Conservation (phyloP, 169 alveolate genomes). For the Plasmodium malariae region DNA sequence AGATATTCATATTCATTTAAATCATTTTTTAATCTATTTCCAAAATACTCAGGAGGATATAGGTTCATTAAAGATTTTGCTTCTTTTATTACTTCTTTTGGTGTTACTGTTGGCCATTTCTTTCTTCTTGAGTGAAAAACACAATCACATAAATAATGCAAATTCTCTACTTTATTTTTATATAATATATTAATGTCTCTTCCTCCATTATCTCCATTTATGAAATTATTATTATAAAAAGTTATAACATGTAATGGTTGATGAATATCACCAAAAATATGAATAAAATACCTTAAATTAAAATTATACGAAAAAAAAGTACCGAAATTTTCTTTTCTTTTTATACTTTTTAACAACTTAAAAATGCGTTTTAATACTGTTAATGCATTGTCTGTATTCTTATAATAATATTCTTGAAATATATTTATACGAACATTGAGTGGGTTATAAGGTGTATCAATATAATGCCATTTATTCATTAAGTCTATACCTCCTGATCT, state of each 20-base stretch:
- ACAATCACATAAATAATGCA: slow-evolving; percentile 64
- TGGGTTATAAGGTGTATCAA: slow-evolving; percentile 52
- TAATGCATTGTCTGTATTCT: slow-evolving; percentile 30
- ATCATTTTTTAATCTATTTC: slow-evolving; percentile 38
- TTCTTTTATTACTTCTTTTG: slow-evolving; percentile 7
- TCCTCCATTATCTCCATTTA: slow-evolving; percentile 89
- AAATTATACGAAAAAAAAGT: slow-evolving; percentile 66
- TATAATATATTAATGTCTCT: slow-evolving; percentile 34
- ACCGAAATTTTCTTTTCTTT: slow-evolving; percentile 59
- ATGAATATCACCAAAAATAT: slow-evolving; percentile 90
- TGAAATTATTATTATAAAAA: slow-evolving; percentile 78
- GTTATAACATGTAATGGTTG: slow-evolving; percentile 87
- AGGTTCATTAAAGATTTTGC: slow-evolving; percentile 25
- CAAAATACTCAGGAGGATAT: slow-evolving; percentile 65
- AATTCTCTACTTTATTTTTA: slow-evolving; percentile 30
- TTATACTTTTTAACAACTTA: slow-evolving; percentile 17
- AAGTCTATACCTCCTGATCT: slow-evolving; percentile 40
- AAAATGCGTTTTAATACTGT: slow-evolving; percentile 33
- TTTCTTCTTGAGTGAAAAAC: slow-evolving; percentile 34
- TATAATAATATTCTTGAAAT: slow-evolving; percentile 24
- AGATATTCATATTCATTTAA: slow-evolving; percentile 15
- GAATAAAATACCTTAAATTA: slow-evolving; percentile 85
- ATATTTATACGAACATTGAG: slow-evolving; percentile 6
- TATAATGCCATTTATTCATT: slow-evolving; percentile 72
- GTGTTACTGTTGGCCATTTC: slow-evolving; percentile 37